Evolutionary conservation across 1,284 basidiomycete genomes (phyloP).

Genomic region (Meripilus lineatus): DNA sequence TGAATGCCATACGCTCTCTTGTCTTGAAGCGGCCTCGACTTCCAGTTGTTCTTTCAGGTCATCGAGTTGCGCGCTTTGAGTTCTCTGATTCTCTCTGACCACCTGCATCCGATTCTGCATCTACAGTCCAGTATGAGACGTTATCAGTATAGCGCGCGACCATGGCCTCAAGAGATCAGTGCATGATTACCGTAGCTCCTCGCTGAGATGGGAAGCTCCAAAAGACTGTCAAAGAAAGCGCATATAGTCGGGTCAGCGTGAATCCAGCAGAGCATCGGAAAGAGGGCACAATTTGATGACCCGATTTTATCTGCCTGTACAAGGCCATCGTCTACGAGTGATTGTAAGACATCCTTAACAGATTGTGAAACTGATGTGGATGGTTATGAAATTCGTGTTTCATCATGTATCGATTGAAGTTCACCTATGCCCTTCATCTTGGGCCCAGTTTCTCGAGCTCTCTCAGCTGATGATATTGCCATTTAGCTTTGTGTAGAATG

Average conservation of each 20-base stretch:
- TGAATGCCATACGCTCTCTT: slow-evolving; percentile 53
- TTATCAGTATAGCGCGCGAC: not conserved
- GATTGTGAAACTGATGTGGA: slow-evolving; percentile 66
- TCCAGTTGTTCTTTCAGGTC: slow-evolving; percentile 19
- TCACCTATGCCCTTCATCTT: slow-evolving; percentile 86
- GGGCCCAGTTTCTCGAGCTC: slow-evolving; percentile 83
- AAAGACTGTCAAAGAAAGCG: slow-evolving; percentile 62
- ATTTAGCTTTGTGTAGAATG: slow-evolving; percentile 1
- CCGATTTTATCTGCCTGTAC: slow-evolving; percentile 88
- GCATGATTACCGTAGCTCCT: slow-evolving; percentile 60
- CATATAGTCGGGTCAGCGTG: slow-evolving; percentile 24
- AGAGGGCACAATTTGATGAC: slow-evolving; percentile 76
- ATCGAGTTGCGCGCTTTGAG: slow-evolving; percentile 41
- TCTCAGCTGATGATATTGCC: slow-evolving; percentile 51
- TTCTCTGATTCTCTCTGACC: slow-evolving; percentile 44
- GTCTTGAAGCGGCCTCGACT: slow-evolving; percentile 50
- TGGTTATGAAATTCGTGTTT: not conserved
- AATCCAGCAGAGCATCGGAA: slow-evolving; percentile 2
- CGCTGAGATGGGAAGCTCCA: slow-evolving; percentile 90
- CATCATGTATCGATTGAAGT: not conserved
- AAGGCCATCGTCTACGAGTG: slow-evolving; percentile 77
- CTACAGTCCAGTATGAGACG: slow-evolving; percentile 30
- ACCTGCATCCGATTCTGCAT: slow-evolving; percentile 56
- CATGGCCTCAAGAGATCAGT: too few relatives aligned
- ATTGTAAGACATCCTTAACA: slow-evolving; percentile 85